phyloP scores from a whole-genome alignment of 1,139 yeast genomes.

The Lodderomyces jiufengensis region DNA sequence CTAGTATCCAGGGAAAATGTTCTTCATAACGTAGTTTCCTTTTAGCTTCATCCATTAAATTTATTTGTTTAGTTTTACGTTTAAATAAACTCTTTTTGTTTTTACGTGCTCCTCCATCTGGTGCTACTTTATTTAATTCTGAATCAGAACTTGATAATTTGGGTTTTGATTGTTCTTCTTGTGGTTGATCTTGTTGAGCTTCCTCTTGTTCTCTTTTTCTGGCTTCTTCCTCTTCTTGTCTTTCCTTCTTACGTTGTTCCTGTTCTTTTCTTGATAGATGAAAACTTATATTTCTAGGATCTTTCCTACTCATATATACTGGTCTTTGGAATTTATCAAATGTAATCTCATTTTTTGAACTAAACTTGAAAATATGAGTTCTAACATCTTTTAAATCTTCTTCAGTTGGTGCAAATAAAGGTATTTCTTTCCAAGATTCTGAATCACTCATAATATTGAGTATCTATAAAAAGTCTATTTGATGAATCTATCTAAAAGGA shows the following conservation, averaged over 20 bases:
- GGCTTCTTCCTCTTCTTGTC: constrained; percentile 18
- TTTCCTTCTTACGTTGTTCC: constrained; percentile 56
- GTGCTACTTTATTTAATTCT: constrained; percentile 55
- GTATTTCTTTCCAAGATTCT: constrained; percentile 54
- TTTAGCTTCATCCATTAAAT: constrained; percentile 74
- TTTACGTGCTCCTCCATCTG: constrained; percentile 88
- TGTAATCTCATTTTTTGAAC: constrained; percentile 66
- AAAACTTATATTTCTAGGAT: constrained; percentile 84
- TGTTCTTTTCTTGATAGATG: constrained; percentile 66
- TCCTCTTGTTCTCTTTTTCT: constrained; percentile 13
- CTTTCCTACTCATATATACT: constrained; percentile 84
- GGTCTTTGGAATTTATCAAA: constrained; percentile 75
- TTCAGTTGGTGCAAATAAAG: constrained; percentile 67
- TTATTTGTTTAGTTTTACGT: constrained; percentile 82
- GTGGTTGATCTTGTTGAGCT: constrained; percentile 13
- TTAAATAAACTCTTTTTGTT: constrained; percentile 60
- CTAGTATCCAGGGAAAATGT: constrained; percentile 96
- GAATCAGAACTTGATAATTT: constrained; percentile 9
- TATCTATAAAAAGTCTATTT: too few relatives aligned
- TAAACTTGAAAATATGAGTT: constrained; percentile 80
- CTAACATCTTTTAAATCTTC: constrained; percentile 73
- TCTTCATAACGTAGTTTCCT: constrained; percentile 88
- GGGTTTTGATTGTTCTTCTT: constrained; percentile 14
- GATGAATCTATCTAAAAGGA: too few relatives aligned
- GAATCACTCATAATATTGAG: too few relatives aligned